These are phyloP conservation scores for Phytopythium vexans DNA, from an alignment of 352 stramenopile species.

Conservation along the genomic window DNA sequence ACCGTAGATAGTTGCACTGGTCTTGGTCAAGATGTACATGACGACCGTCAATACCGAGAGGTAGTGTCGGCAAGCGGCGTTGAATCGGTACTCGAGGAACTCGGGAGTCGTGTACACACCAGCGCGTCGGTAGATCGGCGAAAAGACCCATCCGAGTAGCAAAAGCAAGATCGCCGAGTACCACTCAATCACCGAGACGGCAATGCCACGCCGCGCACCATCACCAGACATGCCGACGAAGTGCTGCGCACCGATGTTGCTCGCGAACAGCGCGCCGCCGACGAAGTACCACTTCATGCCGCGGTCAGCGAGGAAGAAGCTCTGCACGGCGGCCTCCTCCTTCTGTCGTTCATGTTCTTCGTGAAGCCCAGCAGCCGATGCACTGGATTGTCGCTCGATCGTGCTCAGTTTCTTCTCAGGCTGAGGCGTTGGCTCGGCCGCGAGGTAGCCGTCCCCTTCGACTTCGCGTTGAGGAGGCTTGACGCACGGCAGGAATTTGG, in stretches of 20 bases:
- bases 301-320: slow-evolving; percentile 65
- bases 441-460: slow-evolving; percentile 20
- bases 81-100: slow-evolving; percentile 49
- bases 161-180: slow-evolving; percentile 55
- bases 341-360: slow-evolving; percentile 20
- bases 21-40: slow-evolving; percentile 71
- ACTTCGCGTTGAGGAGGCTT: slow-evolving; percentile 6
- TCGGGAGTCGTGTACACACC: slow-evolving; percentile 58
- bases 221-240: slow-evolving; percentile 72
- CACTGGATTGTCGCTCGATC: slow-evolving; percentile 12
- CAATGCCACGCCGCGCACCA: slow-evolving; percentile 51
- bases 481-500: slow-evolving; percentile 34
- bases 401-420: slow-evolving; percentile 27
- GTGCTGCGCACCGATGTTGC: slow-evolving; percentile 67
- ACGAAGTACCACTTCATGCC: slow-evolving; percentile 75
- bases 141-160: slow-evolving; percentile 57
- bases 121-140: slow-evolving; percentile 54
- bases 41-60: slow-evolving; percentile 55
- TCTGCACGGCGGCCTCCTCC: slow-evolving; percentile 31
- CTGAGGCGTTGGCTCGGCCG: slow-evolving; percentile 17
- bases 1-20: slow-evolving; percentile 65
- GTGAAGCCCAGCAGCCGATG: slow-evolving; percentile 25
- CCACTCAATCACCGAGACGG: slow-evolving; percentile 65
- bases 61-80: slow-evolving; percentile 47
- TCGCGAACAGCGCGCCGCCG: slow-evolving; percentile 53